A percentile compares a stretch with the other conserved stretches of the same genome.
Conservation (phyloP, 1,284 basidiomycete genomes). For the Vanrija pseudolonga region DNA sequence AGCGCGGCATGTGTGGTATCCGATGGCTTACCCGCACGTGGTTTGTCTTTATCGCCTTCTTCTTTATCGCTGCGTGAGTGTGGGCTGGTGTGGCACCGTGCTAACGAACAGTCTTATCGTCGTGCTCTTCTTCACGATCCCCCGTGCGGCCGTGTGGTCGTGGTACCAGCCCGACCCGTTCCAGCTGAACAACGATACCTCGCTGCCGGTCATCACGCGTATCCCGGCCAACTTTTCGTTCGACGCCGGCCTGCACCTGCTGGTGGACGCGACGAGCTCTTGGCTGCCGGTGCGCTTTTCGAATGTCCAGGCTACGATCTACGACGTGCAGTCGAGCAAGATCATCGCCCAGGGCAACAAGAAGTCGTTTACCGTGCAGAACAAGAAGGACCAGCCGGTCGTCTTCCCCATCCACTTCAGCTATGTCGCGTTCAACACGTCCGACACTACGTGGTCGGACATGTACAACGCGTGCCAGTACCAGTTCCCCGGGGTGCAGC, state of each 20-base stretch:
- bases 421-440: constrained; percentile 71
- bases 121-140: constrained; percentile 69
- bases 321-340: constrained; percentile 60
- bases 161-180: constrained; percentile 63
- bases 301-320: constrained; percentile 57
- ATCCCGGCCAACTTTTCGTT: constrained; percentile 81
- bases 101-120: constrained; percentile 59
- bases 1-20: constrained; percentile 68
- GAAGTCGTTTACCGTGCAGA: constrained; percentile 58
- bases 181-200: constrained; percentile 58
- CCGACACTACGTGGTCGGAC: constrained; percentile 73
- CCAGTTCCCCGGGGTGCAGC: constrained; percentile 55
- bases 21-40: constrained; percentile 65
- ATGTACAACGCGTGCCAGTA: constrained; percentile 77
- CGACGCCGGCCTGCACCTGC: constrained; percentile 65
- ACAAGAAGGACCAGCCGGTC: constrained; percentile 61
- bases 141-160: constrained; percentile 67
- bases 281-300: constrained; percentile 70
- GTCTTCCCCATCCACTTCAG: constrained; percentile 72
- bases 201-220: constrained; percentile 61
- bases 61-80: constrained; percentile 62
- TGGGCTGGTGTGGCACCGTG: background rate
- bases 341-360: constrained; percentile 65
- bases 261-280: constrained; percentile 64
- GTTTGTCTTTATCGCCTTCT: constrained; percentile 65